Conservation (phyloP, 2,329 filamentous ascomycete species). For the Colletotrichum eleusines region DNA sequence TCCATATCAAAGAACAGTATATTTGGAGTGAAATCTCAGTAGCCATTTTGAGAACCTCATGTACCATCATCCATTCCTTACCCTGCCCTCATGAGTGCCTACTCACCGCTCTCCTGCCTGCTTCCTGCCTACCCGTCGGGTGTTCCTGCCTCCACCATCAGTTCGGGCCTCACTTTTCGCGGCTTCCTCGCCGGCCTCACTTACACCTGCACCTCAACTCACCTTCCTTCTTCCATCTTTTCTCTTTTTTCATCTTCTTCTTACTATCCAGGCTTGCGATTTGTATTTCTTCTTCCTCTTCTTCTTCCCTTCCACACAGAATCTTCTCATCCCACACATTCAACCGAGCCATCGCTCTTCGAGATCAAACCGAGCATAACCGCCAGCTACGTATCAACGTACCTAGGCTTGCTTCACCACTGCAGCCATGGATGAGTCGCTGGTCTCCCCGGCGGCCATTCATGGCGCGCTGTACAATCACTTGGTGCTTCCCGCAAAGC, state of each 20-base stretch:
- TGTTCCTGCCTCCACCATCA: background rate
- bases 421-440: conserved; percentile 4
- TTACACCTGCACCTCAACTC: background rate
- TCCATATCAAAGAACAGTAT: background rate
- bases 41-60: background rate
- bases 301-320: background rate
- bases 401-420: too few species aligned
- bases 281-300: background rate
- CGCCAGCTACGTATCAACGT: background rate
- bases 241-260: background rate
- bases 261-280: background rate
- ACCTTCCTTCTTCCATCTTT: background rate
- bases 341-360: background rate
- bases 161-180: background rate
- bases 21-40: background rate
- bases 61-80: background rate
- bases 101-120: background rate
- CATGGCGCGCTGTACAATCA: conserved; percentile 35
- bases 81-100: too few species aligned
- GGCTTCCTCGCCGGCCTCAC: background rate
- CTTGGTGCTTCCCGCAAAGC: conserved; percentile 30
- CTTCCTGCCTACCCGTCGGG: background rate
- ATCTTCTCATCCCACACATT: background rate
- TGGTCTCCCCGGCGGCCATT: conserved; percentile 16
- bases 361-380: background rate